Evolutionary conservation across 2,329 filamentous ascomycete species (phyloP).

Genomic region (Pseudogymnoascus sp.): DNA sequence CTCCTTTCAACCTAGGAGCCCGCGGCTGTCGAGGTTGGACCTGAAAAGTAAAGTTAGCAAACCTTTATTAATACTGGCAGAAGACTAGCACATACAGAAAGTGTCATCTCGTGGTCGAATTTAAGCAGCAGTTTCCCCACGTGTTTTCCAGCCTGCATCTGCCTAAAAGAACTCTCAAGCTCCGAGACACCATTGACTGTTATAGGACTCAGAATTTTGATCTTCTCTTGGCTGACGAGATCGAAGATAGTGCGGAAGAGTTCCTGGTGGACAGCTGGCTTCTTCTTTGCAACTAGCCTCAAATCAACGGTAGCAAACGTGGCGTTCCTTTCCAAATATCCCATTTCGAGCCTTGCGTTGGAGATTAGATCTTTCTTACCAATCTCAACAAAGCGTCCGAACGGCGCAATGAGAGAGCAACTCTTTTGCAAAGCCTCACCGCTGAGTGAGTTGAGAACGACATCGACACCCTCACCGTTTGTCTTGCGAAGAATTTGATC

Average conservation of each 20-base stretch:
- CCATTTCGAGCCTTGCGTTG: neutral
- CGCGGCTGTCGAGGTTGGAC: neutral
- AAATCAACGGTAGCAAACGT: neutral
- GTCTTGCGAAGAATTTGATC: slow-evolving; percentile 25
- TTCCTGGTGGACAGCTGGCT: neutral
- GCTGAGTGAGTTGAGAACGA: slow-evolving; percentile 29
- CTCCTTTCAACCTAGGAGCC: neutral
- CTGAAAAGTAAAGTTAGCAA: neutral
- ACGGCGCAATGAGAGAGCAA: slow-evolving; percentile 34
- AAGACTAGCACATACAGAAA: neutral
- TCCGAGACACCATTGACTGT: neutral
- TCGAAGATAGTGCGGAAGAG: neutral
- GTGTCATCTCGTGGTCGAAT: neutral
- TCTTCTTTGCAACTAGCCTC: neutral
- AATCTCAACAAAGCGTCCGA: slow-evolving; percentile 33
- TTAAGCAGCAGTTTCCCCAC: slow-evolving; percentile 9
- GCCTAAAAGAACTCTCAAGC: slow-evolving; percentile 12
- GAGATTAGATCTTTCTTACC: slow-evolving; percentile 26
- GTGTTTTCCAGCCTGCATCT: slow-evolving; percentile 15
- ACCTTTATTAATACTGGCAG: too few relatives aligned
- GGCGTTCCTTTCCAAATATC: neutral
- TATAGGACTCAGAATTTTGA: neutral
- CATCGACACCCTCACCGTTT: slow-evolving; percentile 27
- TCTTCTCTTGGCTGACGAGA: neutral
- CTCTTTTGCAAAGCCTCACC: slow-evolving; percentile 33